Evolutionary conservation across 768 basidiomycete species (phyloP), one percentile per base, ranked within the genome.

Genomic region (Terana coerulea): DNA sequence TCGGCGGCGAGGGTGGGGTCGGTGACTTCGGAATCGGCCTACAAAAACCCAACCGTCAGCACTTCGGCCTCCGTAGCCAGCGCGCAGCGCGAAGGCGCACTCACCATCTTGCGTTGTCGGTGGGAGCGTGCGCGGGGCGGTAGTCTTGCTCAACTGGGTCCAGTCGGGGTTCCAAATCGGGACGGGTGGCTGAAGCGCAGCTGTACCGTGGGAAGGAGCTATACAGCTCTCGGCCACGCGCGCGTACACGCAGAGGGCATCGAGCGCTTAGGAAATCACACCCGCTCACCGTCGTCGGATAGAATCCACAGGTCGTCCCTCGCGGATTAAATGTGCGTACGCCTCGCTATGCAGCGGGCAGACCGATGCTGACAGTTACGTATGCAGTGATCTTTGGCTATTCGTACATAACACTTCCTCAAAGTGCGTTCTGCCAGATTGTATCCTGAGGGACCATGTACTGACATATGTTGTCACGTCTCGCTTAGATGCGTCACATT

Each of bases 301-400:
- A 91, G 88, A 89, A 90, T 80, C 89, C 83, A 84, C 88, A 88
- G 81, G 87, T 93, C 90, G 80, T 92, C 90, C 89, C 76, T 75
- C 56, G 78, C 67, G 90, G 91, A 91, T 92, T 92, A 92, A 93
- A 85, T 69, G 85, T 82, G 60, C 59, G 60, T 58, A 3, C 41
- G 25, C 54, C 40, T 21, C 34, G 26, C 8, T 15, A 45, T 24
- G 30, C 19, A 17, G 25, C 25, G 29, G 42, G 33, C 47, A 22
- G 33, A 19, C 10, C 9, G 10, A 26, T 5, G 7, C 24, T 34
- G 31, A 34, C 5, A 30, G 7, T 15, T 31, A 19, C 45, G 45
- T n/a, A 64, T 48, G 17, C 65, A 88, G 90, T 80, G 90, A 93
- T 92, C 88, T 88, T 89, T 89, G 88, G 90, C 90, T 93, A 81